Base-by-base conservation (phyloP, 169 alveolate species). In the Perkinsus marinus region DNA sequence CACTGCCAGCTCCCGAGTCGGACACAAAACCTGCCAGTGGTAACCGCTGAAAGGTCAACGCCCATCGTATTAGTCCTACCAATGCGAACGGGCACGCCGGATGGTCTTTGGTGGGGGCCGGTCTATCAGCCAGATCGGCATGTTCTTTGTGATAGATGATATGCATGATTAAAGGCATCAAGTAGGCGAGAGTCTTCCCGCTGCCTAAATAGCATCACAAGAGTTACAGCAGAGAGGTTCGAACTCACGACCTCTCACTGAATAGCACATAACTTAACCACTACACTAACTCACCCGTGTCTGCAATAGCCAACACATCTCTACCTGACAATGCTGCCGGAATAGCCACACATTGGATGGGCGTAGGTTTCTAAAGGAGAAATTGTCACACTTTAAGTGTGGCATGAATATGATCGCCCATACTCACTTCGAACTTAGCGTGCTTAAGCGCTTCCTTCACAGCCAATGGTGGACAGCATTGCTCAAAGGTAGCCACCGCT, bases 111-210 rank as follows among this genome's bases (percentile, higher is more conserved):
- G 79, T 79, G 22, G 10, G 39, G 10, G 92, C 92, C 10, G 93
- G 90, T 37, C 91, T 57, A 0, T 43, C 90, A 22, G 89, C 90
- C 13, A 68, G 17, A 0, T 57, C 79, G 30, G 79, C 79, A 7
- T 57, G 79, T 30, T 57, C 79, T 26, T 57, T 57, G 22, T 57
- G 79, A 16, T 57, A 57, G 5, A 92, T 90, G 92, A 92, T 89
- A 57, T 94, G 94, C 97, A 96, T 96, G 36, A 96, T 92, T 95
- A 96, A 91, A 0, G 98, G 98, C 5, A 97, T 89, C 39, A 95
- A 94, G 92, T 96, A 97, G 89, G 96, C 97, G 38, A 97, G 89
- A 0, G 98, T 97, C 94, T 97, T 97, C 7, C 98, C 98, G 93
- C 96, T 94, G 5, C 97, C 92, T 38, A n/a, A 57, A 16, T 13